Base-by-base conservation (phyloP, 805 yeast species). In the Lipomyces kockii region DNA sequence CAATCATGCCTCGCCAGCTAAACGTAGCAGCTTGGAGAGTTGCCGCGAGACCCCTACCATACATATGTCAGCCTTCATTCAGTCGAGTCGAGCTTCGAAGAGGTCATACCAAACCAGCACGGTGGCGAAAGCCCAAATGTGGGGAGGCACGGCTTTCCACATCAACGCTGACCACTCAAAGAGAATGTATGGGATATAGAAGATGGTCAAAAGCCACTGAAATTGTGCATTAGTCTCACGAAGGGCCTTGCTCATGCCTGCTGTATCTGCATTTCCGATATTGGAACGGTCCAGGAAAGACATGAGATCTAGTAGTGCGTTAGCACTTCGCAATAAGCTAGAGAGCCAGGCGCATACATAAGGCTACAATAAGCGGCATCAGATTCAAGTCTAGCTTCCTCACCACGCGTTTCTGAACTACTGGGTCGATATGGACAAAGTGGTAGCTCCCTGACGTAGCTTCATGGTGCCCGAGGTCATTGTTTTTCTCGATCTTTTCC, bases 211-310 rank as follows among this genome's bases (percentile, higher is more conserved):
- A 78, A 81, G 80, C 49, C 79, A 73, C 65, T 81, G 82, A 80
- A 82, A 83, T 54, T 82, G 77, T 20, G 78, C 76, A 29, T 83
- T 83, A 2, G 70, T 67, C 27, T 83, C 77, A 8, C 77, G 77
- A 20, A 83, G 72, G 63, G 81, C 84, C 7, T 66, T 73, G 35
- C 78, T 82, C 62, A 83, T 74, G 12, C 83, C 83, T 63, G 81
- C 80, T 2, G 83, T 80, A 69, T 81, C 80, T 7, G 86, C 85
- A 71, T 83, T 83, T 11, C 83, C 79, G 58, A 83, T 81, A 22
- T 58, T 58, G 25, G 61, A 12, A 1, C 61, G 52, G 54, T 58
- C 61, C 25, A 58, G 34, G 55, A 43, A 58, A 25, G 82, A 81
- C 71, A 81, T 80, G 34, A 83, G 74, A 66, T 83, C 55, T 51